phyloP scores from a whole-genome alignment of 495 filamentous ascomycete genomes.

The Rhypophila decipiens region DNA sequence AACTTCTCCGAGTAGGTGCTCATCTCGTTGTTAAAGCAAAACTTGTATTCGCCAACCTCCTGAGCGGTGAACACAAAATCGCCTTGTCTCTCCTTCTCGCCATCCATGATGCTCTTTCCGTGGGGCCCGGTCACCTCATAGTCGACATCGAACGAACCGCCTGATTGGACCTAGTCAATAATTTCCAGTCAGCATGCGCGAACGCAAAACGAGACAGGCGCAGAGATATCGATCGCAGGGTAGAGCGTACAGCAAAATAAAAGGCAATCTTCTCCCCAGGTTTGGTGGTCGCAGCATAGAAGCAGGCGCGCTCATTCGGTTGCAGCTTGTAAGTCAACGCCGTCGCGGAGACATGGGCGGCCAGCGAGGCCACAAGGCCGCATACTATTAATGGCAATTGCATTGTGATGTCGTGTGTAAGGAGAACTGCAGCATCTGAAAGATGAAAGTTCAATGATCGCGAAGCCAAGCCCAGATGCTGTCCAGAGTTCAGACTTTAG shows the following conservation, averaged over 20 bases:
- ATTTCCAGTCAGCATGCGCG: too few species aligned
- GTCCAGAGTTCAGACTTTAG: constrained; percentile 11
- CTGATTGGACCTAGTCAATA: constrained; percentile 75
- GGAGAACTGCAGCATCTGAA: constrained; percentile 2
- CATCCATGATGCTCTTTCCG: constrained; percentile 77
- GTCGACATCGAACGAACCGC: constrained; percentile 93
- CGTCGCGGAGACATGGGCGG: constrained; percentile 61
- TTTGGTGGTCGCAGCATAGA: constrained; percentile 72
- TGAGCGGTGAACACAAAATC: constrained; percentile 98
- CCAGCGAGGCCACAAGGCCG: constrained; percentile 60
- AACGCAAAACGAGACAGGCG: too few species aligned
- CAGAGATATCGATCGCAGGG: too few species aligned
- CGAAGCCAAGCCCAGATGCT: not conserved
- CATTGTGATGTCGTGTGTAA: constrained; percentile 27
- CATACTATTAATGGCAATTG: constrained; percentile 40
- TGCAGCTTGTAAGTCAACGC: constrained; percentile 90
- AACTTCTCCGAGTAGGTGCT: constrained; percentile 96
- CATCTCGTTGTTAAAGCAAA: constrained; percentile 99
- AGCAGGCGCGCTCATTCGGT: constrained; percentile 92
- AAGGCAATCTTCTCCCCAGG: constrained; percentile 87
- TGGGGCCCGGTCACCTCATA: constrained; percentile 81
- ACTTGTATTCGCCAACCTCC: constrained; percentile 86
- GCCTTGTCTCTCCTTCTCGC: constrained; percentile 87
- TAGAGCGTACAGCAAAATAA: constrained; percentile 84
- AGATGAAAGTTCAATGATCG: constrained; percentile 1